Evolutionary conservation across 2,329 filamentous ascomycete species (phyloP).

Genomic region (Xylaria sp.): DNA sequence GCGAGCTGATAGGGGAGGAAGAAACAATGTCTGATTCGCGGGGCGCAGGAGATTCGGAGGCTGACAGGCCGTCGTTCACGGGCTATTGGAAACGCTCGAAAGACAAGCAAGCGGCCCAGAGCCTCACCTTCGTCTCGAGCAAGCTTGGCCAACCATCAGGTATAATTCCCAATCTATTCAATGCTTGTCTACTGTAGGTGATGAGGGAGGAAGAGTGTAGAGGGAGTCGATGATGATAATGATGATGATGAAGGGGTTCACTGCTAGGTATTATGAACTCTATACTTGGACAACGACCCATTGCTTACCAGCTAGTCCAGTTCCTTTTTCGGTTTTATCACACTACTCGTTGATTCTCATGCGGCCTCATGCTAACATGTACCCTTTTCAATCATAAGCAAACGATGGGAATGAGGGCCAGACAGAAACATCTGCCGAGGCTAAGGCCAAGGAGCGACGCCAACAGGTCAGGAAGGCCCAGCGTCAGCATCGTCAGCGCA

Average conservation of each 20-base stretch:
- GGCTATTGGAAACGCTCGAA: constrained; percentile 59
- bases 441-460: constrained; percentile 59
- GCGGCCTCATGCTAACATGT: constrained; percentile 16
- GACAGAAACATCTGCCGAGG: constrained; percentile 38
- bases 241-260: neutral
- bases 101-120: constrained; percentile 48
- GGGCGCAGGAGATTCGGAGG: constrained; percentile 26
- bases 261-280: neutral
- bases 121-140: constrained; percentile 52
- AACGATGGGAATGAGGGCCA: constrained; percentile 19
- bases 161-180: constrained; percentile 34
- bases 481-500: constrained; percentile 65
- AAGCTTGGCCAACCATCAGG: constrained; percentile 43
- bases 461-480: constrained; percentile 64
- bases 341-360: neutral
- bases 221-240: neutral
- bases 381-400: neutral
- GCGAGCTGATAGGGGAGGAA: neutral
- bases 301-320: neutral
- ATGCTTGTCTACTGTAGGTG: neutral
- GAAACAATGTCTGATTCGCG: constrained; percentile 26
- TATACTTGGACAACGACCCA: neutral
- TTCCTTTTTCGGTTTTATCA: neutral
- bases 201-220: neutral
- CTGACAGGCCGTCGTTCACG: constrained; percentile 56